Evolutionary conservation across 1,284 basidiomycete genomes (phyloP), one percentile per base, ranked within the genome.

Genomic region (Termitomyces sp.): DNA sequence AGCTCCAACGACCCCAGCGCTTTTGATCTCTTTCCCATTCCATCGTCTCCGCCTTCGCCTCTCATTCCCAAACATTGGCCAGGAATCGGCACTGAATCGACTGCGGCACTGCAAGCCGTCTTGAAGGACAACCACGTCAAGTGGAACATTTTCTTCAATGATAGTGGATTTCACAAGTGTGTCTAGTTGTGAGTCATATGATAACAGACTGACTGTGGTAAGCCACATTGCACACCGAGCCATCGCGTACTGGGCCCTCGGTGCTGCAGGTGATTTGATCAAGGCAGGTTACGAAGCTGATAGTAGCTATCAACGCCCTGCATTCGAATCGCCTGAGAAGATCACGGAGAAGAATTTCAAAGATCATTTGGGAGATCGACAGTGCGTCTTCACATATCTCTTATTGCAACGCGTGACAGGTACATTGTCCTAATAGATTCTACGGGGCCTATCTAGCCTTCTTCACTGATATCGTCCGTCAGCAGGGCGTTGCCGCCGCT

Each of bases 121-220:
- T 70, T 87, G 50, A 76, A 77, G 41, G 77, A 83, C 50, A 83
- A 88, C 60, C 79, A 83, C 55, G 70, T 75, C 45, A 73, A 73
- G 17, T 78, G 78, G 73, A 83, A 87, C 61, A 73, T 78, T 26
- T 86, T 82, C 64, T 83, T 84, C 68, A 83, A 86, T 55, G 74
- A 82, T 31, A 70, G 65, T 54, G 71, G 75, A 0, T 85, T 81
- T 62, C 83, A 86, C 69, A 86, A 85, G 79, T 80, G 65, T 48
- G 69, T 42, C 19, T 62, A 53, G 57, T 33, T 53, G 21, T 5
- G 7, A 19, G 12, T 8, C 5, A 33, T 34, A n/a, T 1, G n/a
- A 19, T 19, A 6, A 3, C 21, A 36, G 33, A 12, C 34, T 48
- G 5, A 38, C 5, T 41, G 3, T 19, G 7, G 19, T 5, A 28